Evolutionary conservation across 2,329 filamentous ascomycete genomes (phyloP).

Genomic region (Diaporthe batatas): DNA sequence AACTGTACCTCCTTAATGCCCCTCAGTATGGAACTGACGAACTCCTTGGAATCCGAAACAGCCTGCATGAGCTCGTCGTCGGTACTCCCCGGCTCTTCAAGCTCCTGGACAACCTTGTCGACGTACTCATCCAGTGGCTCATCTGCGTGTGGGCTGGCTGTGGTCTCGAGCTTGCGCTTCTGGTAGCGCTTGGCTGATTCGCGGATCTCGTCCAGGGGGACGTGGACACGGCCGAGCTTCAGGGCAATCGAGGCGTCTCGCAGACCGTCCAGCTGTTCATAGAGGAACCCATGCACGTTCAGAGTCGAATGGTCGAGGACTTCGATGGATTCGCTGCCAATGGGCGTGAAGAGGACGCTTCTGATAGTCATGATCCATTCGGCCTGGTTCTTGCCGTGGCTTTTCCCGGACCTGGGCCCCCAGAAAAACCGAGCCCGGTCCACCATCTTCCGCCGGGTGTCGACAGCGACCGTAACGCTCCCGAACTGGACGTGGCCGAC

Average conservation of each 20-base stretch:
- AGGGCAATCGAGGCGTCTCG: constrained; percentile 90
- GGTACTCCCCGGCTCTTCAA: constrained; percentile 75
- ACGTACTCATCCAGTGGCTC: constrained; percentile 74
- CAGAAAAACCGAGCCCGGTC: constrained; percentile 91
- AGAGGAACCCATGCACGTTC: constrained; percentile 92
- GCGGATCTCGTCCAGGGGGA: constrained; percentile 89
- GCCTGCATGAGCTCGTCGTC: constrained; percentile 80
- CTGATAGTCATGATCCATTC: constrained; percentile 93
- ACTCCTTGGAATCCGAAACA: constrained; percentile 92
- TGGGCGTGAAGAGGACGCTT: constrained; percentile 89
- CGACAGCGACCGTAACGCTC: constrained; percentile 86
- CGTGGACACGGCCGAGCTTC: constrained; percentile 89
- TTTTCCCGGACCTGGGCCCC: constrained; percentile 75
- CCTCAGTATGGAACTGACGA: constrained; percentile 87
- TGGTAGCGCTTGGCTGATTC: constrained; percentile 71
- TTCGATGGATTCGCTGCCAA: constrained; percentile 87
- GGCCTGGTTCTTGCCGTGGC: constrained; percentile 76
- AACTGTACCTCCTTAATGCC: constrained; percentile 98
- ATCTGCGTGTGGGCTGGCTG: constrained; percentile 51
- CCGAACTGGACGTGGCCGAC: constrained; percentile 90
- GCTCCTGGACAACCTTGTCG: constrained; percentile 79
- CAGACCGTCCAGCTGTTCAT: constrained; percentile 86
- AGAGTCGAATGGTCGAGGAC: constrained; percentile 88
- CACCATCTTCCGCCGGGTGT: constrained; percentile 91
- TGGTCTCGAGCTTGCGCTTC: constrained; percentile 55